Conservation (phyloP, 2,329 filamentous ascomycete species). For the Coccinonectria pachysandricola region DNA sequence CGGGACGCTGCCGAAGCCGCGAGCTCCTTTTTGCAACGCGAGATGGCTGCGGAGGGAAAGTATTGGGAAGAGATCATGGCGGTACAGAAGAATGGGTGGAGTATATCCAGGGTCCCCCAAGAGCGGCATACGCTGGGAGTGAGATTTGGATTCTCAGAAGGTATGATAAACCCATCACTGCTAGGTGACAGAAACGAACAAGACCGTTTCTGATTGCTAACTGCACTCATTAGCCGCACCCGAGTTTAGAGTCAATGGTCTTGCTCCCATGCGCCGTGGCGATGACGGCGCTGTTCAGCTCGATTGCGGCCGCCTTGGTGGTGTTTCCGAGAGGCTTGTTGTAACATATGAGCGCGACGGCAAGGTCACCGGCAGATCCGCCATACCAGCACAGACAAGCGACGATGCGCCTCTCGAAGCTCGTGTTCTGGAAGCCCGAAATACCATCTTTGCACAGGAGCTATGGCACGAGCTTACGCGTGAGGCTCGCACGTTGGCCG, state of each 20-base stretch:
- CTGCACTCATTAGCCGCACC: slow-evolving; percentile 32
- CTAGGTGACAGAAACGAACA: not conserved
- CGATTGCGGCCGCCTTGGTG: slow-evolving; percentile 47
- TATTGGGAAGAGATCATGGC: slow-evolving; percentile 85
- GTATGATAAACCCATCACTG: slow-evolving; percentile 26
- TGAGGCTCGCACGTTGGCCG: slow-evolving; percentile 64
- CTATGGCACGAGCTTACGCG: slow-evolving; percentile 82
- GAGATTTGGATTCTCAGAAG: slow-evolving; percentile 79
- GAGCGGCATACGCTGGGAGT: slow-evolving; percentile 70
- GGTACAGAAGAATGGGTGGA: slow-evolving; percentile 79
- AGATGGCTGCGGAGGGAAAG: slow-evolving; percentile 68
- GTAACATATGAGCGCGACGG: slow-evolving; percentile 54
- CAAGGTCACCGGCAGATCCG: slow-evolving; percentile 46
- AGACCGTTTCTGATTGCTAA: slow-evolving; percentile 15
- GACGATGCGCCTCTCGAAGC: slow-evolving; percentile 49
- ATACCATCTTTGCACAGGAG: slow-evolving; percentile 75
- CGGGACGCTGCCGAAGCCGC: slow-evolving; percentile 65
- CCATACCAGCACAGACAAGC: slow-evolving; percentile 39
- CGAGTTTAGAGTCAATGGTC: slow-evolving; percentile 57
- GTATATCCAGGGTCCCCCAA: slow-evolving; percentile 64
- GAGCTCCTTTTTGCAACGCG: slow-evolving; percentile 60
- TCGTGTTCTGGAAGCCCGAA: slow-evolving; percentile 62
- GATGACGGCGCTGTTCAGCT: slow-evolving; percentile 67
- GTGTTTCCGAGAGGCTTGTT: slow-evolving; percentile 50
- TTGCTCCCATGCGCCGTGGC: slow-evolving; percentile 67